These are phyloP conservation scores for Blastobotrys arbuscula DNA, from an alignment of 1,139 yeast genomes.

Conservation along the genomic window DNA sequence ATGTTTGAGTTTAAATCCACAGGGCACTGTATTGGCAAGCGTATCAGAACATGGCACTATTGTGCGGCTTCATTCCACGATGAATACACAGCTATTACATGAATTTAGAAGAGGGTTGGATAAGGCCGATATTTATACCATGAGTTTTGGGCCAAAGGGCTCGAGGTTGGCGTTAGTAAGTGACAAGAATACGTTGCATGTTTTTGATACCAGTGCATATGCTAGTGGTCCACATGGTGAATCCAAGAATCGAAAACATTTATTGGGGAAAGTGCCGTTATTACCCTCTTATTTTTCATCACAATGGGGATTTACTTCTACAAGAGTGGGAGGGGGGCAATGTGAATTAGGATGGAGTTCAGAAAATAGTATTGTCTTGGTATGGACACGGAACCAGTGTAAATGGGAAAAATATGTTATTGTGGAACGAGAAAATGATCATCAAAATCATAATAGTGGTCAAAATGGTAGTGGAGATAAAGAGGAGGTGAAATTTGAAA, in stretches of 20 bases:
- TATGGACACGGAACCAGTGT: conserved; percentile 61
- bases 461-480: conserved; percentile 13
- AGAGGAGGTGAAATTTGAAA: conserved; percentile 44
- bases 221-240: not conserved
- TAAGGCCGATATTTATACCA: conserved; percentile 70
- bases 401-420: conserved; percentile 85
- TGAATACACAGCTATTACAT: conserved; percentile 62
- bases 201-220: conserved; percentile 45
- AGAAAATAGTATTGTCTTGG: conserved; percentile 56
- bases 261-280: conserved; percentile 60
- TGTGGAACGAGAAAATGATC: conserved; percentile 40
- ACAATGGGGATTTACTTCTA: conserved; percentile 83
- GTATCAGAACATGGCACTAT: conserved; percentile 88
- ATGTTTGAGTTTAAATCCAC: conserved; percentile 58
- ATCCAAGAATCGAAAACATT: conserved; percentile 52
- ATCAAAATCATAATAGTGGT: conserved; percentile 1
- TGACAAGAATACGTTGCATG: conserved; percentile 83
- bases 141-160: conserved; percentile 78
- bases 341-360: conserved; percentile 80
- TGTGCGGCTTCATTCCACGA: conserved; percentile 70
- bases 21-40: conserved; percentile 79
- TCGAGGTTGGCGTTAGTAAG: conserved; percentile 75
- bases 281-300: conserved; percentile 76
- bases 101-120: conserved; percentile 90
- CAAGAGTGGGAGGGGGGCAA: conserved; percentile 46